Conservation (phyloP, 345 rosid species). For the Erodium maritimum region DNA sequence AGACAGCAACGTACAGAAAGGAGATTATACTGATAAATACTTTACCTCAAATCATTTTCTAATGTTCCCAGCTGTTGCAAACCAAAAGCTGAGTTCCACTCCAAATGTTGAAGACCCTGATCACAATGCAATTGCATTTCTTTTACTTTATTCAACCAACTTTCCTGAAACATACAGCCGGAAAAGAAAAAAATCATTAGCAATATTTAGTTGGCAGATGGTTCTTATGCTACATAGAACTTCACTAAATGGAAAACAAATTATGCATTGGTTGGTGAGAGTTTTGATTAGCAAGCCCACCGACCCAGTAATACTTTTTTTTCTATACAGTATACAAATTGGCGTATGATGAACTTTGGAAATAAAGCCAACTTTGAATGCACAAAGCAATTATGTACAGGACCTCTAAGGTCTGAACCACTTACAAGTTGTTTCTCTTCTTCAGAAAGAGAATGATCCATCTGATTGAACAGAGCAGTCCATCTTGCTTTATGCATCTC, state of each 20-base stretch:
- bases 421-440: slow-evolving; percentile 85
- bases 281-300: too few relatives aligned
- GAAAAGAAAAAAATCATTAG: not conserved
- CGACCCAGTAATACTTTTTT: not conserved
- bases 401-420: slow-evolving; percentile 3
- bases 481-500: slow-evolving; percentile 55
- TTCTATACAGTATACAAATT: not conserved
- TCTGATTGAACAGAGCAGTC: slow-evolving; percentile 60
- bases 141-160: slow-evolving; percentile 55
- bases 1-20: slow-evolving; percentile 7
- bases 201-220: not conserved
- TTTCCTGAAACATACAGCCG: slow-evolving; percentile 44
- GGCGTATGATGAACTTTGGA: not conserved
- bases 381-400: not conserved
- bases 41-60: slow-evolving; percentile 35
- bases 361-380: not conserved
- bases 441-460: slow-evolving; percentile 60
- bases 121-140: slow-evolving; percentile 70
- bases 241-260: not conserved
- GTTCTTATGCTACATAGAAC: not conserved
- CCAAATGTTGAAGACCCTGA: slow-evolving; percentile 56
- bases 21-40: slow-evolving; percentile 4
- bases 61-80: slow-evolving; percentile 28
- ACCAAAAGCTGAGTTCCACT: slow-evolving; percentile 23
- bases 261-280: not conserved